Base-by-base conservation (phyloP, 139 green algal genomes). In the Chlamydomonas applanata region DNA sequence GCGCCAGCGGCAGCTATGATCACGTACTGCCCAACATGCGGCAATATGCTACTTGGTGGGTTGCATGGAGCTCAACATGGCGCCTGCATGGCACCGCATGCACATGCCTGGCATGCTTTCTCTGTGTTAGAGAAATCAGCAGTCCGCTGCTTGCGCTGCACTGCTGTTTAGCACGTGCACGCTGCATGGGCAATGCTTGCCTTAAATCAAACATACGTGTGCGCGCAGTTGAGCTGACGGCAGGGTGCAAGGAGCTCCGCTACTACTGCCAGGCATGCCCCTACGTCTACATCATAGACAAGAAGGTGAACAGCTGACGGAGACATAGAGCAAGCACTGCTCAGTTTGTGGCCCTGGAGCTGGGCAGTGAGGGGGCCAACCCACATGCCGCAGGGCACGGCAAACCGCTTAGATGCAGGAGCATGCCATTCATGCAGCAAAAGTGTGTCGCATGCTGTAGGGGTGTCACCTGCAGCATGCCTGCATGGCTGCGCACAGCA, bases 21-120 rank as follows among this genome's bases (percentile, higher is more conserved):
- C 24, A 77, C 69, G 36, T 97, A 93, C 71, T 97, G 92, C 70
- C 92, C 92, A 0, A 96, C 93, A 27, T 97, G 92, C 70, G 93
- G 79, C 1, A 97, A 97, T 73, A 88, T 97, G 75, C 84, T 97
- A 0, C 78, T 94, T 11, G 89, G 90, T 95, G 72, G 46, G 69
- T 30, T 19, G 44, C 5, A 54, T 66, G 52, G 3, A 27, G 16
- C 33, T 22, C 29, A 3, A 22, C 3, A 27, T 63, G 20, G n/a
- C n/a, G n/a, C 4, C 34, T 40, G 45, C 40, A 25, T 61, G 59
- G 1, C 5, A 25, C 27, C 19, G n/a, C 24, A 30, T 56, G 19
- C 11, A 45, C 1, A 44, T 29, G 40, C 2, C 4, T 13, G 27
- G 14, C 25, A 33, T 35, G 4, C 29, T 16, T 27, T 45, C 27